Base-by-base conservation (phyloP, 83 land plant species). In the Thuja plicata region DNA sequence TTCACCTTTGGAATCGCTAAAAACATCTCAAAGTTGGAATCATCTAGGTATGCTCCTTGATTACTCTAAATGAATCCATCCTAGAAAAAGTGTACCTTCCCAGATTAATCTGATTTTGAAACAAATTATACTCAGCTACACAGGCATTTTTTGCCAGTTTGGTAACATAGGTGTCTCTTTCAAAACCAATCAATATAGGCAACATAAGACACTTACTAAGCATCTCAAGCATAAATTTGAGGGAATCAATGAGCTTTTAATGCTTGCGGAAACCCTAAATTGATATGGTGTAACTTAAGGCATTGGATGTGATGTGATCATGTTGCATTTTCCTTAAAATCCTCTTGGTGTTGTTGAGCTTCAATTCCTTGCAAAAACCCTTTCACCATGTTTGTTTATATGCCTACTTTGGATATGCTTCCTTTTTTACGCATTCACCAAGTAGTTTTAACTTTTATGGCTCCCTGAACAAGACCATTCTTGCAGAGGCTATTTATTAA, bases 401-500 rank as follows among this genome's bases (percentile, higher is more conserved):
- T 86, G 38, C 92, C 94, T 45, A 94, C 97, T 30, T 94, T 95
- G 21, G 97, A 95, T n/a, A 94, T 92, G 1, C 91, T 89, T 35
- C 97, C 97, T 71, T 94, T 96, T 87, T 94, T 95, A 2, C 95
- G 92, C 95, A 94, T 94, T 57, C 89, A 83, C 91, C 91, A 60
- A 96, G 93, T 5, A 96, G 90, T 86, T 96, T 93, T 95, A 96
- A 96, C 89, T 86, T 96, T 93, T 95, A 96, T 92, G 3, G 97
- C 97, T 57, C 93, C 97, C 35, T 93, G 91, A 15, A 94, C 89
- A 43, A 93, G 84, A 16, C 96, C 97, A 52, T 94, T 96, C 85
- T 96, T 93, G 88, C 95, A 96, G 52, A 94, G 94, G 5, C 96
- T 96, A 82, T 94, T 96, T 96, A 82, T 94, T 96, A n/a, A 95